Evolutionary conservation across 192 early-diverging fungal species (phyloP).

Genomic region (Rhizophagus prolifer): DNA sequence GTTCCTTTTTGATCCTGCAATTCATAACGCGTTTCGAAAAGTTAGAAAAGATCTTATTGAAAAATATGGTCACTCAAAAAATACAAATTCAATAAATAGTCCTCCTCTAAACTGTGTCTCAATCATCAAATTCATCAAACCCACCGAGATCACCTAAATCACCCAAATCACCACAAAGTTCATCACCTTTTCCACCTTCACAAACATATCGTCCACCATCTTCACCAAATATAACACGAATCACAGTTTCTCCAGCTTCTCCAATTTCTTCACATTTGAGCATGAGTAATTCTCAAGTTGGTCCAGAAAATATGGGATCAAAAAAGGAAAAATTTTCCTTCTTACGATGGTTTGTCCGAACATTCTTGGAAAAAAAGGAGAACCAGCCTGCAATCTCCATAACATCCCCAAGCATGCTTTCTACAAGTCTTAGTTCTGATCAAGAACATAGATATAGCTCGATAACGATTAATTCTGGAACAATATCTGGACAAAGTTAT

Average conservation of each 20-base stretch:
- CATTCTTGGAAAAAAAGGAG: background rate
- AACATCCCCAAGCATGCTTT: background rate
- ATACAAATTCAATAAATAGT: background rate
- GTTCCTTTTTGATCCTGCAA: conserved; percentile 25
- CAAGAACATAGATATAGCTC: background rate
- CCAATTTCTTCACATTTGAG: background rate
- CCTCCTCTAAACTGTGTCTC: background rate
- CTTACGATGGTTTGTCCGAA: conserved; percentile 13
- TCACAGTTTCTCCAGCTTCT: background rate
- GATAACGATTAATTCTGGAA: background rate
- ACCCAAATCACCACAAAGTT: background rate
- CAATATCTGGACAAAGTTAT: background rate
- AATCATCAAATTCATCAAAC: background rate
- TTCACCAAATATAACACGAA: background rate
- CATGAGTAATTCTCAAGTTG: background rate
- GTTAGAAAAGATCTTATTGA: conserved; percentile 21
- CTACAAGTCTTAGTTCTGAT: conserved; percentile 1
- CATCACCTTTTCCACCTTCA: background rate
- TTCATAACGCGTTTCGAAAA: conserved; percentile 19
- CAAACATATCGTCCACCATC: background rate
- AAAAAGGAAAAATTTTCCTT: background rate
- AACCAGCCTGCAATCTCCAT: background rate
- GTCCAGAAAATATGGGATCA: background rate
- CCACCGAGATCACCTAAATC: background rate
- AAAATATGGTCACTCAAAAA: background rate